Evolutionary conservation across 2,329 filamentous ascomycete species (phyloP).

Genomic region (Xylariaceae sp.): DNA sequence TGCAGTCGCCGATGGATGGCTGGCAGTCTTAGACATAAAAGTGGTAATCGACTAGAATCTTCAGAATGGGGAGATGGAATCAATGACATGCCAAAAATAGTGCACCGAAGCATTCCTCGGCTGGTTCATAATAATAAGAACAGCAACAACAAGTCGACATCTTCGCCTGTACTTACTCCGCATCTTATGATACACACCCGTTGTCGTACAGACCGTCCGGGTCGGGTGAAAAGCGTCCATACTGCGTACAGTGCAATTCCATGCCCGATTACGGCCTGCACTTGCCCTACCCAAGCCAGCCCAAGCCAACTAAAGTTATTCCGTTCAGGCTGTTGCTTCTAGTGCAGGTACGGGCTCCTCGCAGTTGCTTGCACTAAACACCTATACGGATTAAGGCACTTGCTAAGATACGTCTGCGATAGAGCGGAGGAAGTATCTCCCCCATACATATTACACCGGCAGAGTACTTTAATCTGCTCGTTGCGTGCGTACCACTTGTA

Average conservation of each 20-base stretch:
- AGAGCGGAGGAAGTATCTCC: background rate
- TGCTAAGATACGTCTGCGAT: background rate
- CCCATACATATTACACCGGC: background rate
- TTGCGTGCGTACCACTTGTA: background rate
- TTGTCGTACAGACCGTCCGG: too few relatives aligned
- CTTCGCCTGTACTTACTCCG: background rate
- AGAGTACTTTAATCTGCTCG: background rate
- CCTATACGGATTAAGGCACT: background rate
- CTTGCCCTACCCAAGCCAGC: background rate
- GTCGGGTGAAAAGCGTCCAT: too few relatives aligned
- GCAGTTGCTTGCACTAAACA: too few relatives aligned
- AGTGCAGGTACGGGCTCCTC: background rate
- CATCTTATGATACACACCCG: background rate
- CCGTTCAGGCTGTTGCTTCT: background rate
- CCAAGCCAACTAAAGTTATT: background rate
- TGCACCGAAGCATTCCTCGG: slow-evolving; percentile 11
- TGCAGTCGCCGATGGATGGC: too few relatives aligned
- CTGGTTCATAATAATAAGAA: slow-evolving; percentile 5
- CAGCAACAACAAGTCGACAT: background rate
- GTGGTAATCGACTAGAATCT: too few relatives aligned
- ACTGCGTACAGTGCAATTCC: background rate
- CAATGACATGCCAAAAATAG: background rate
- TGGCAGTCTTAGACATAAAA: too few relatives aligned
- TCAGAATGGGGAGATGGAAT: too few relatives aligned
- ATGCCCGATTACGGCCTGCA: background rate